A percentile compares a stretch with the other conserved stretches of the same genome.
Evolutionary conservation across 768 basidiomycete species (phyloP).

Genomic region (Hypholoma sublateritium): DNA sequence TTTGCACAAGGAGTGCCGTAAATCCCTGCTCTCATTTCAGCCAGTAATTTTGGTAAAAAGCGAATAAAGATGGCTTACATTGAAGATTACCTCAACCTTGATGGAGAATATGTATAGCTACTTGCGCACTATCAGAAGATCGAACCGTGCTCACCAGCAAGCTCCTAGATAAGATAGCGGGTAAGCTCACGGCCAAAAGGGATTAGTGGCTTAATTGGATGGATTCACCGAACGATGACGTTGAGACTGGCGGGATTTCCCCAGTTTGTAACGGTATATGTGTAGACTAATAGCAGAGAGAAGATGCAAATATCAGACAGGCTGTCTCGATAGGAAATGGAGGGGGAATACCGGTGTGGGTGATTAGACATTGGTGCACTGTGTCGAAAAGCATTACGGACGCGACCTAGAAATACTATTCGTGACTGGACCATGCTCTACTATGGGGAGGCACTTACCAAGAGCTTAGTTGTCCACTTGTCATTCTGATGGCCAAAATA

Average conservation of each 20-base stretch:
- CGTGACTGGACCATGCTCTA: background rate
- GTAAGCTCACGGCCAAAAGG: background rate
- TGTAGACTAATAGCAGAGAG: constrained; percentile 22
- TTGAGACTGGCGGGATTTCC: constrained; percentile 16
- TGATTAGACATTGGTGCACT: constrained; percentile 51
- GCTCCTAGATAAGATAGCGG: constrained; percentile 13
- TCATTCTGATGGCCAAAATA: constrained; percentile 54
- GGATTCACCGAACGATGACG: constrained; percentile 21
- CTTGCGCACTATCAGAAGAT: background rate
- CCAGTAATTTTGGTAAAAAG: background rate
- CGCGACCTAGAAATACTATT: constrained; percentile 37
- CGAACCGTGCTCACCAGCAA: constrained; percentile 16
- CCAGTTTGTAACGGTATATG: constrained; percentile 22
- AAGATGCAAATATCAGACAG: background rate
- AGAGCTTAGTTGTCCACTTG: constrained; percentile 42
- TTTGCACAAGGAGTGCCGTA: constrained; percentile 28
- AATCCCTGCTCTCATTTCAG: constrained; percentile 17
- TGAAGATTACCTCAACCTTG: constrained; percentile 27
- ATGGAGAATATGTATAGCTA: background rate
- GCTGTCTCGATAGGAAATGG: background rate
- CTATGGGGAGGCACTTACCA: constrained; percentile 29
- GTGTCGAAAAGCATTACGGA: constrained; percentile 51
- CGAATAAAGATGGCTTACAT: constrained; percentile 9
- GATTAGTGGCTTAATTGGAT: background rate
- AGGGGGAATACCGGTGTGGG: constrained; percentile 41